Evolutionary conservation across 306 rosid species (phyloP), one percentile per base, ranked within the genome.

Genomic region (peach (Prunus persica)): DNA sequence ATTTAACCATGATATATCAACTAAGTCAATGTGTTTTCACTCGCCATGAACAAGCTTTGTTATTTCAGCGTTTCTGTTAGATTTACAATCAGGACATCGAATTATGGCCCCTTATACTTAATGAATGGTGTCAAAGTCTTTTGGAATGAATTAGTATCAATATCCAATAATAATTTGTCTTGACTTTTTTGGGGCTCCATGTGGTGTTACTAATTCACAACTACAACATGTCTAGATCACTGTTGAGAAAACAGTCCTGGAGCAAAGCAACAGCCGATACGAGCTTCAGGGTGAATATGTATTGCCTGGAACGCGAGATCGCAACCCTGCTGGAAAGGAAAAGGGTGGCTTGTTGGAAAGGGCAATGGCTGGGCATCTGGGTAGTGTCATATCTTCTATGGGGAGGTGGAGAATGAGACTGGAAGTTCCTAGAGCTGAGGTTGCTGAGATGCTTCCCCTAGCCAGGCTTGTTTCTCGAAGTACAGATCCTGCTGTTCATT

Each of bases 241-340:
- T 65, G 80, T 95, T 45, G 98, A 92, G 84, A 95, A 90, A 90
- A 66, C 93, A 65, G 86, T 90, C 81, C 82, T 95, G 84, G 93
- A 95, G 83, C 98, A 92, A 84, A 85, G 87, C 84, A 79, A 86
- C 83, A 95, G 97, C 84, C 89, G 77, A 80, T 95, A 95, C 87
- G 98, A 90, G 84, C 96, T 95, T 82, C 98, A 95, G 85, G 98
- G 98, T 45, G 98, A 95, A 83, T 95, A 92, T 67, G 97, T 95
- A 66, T 80, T 95, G 80, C 97, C 96, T 65, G 97, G 97, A 68
- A 73, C 86, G 27, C 87, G 89, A 60, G 91, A 90, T 67, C 79
- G 82, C 77, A 84, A 76, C 79, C 91, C 79, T 74, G 69, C 86
- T 83, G 88, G 83, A 60, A 81, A 76, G 83, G 86, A 85, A 78